A percentile compares a stretch with the other conserved stretches of the same genome.
These are phyloP conservation scores for Ocimum tenuiflorum DNA, from an alignment of 257 asterid species.

Conservation along the genomic window DNA sequence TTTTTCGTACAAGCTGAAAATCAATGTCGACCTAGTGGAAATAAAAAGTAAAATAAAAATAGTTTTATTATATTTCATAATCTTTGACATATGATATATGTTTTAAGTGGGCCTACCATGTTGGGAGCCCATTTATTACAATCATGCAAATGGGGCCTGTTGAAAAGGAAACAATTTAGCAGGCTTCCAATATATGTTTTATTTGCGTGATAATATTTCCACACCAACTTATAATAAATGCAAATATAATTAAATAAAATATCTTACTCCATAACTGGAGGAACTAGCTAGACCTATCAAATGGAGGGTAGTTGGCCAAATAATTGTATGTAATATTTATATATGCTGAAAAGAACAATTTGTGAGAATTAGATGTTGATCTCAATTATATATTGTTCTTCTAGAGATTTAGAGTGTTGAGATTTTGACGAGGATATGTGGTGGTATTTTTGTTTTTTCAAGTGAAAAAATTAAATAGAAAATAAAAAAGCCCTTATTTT, in stretches of 20 bases:
- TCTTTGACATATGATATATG: neutral
- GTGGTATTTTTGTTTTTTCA: no score
- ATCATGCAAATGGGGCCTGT: slow-evolving; percentile 20
- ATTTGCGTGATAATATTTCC: no score
- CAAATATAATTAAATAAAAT: no score
- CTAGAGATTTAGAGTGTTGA: no score
- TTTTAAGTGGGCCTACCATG: slow-evolving; percentile 26
- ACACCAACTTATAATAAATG: neutral
- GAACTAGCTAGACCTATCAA: neutral
- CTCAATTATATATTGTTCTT: no score
- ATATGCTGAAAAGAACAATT: no score
- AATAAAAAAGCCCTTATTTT: no score
- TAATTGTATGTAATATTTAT: neutral
- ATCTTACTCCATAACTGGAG: neutral
- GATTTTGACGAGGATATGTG: no score
- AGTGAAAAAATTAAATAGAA: no score
- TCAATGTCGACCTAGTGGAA: neutral
- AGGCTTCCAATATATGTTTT: slow-evolving; percentile 8
- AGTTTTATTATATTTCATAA: neutral
- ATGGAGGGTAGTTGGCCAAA: slow-evolving; percentile 13
- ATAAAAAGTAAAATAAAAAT: no score
- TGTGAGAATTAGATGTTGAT: no score
- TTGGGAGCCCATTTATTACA: slow-evolving; percentile 22
- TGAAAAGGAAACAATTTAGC: neutral
- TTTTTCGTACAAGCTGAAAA: neutral